These are phyloP conservation scores for Kickxella alabastrina DNA, from an alignment of 192 early-diverging fungal species.

Conservation along the genomic window DNA sequence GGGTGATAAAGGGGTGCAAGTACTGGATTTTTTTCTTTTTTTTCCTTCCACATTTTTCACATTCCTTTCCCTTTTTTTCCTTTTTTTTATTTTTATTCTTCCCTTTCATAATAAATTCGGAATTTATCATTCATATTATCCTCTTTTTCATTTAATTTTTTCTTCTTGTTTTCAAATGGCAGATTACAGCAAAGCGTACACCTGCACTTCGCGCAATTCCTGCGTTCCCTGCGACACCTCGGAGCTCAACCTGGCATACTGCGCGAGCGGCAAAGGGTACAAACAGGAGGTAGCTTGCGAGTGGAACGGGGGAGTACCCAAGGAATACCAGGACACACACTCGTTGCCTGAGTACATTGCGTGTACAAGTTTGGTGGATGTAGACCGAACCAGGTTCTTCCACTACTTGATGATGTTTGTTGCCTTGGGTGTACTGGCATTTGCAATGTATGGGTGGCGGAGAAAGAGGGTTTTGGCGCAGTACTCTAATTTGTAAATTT, in stretches of 20 bases:
- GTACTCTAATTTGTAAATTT: background rate
- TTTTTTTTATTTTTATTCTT: background rate
- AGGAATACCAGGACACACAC: slow-evolving; percentile 29
- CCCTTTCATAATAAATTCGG: background rate
- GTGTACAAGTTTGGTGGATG: slow-evolving; percentile 8
- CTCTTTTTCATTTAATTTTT: background rate
- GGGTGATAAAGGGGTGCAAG: no score
- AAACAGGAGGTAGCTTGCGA: slow-evolving; percentile 37
- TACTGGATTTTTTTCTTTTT: no score
- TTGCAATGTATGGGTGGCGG: slow-evolving; percentile 36
- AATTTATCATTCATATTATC: background rate
- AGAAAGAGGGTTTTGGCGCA: slow-evolving; percentile 3
- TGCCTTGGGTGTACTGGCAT: slow-evolving; percentile 19
- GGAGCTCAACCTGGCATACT: slow-evolving; percentile 9
- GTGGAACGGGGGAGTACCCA: slow-evolving; percentile 26
- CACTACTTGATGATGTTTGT: slow-evolving; percentile 33
- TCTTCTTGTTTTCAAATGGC: background rate
- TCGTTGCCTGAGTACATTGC: slow-evolving; percentile 15
- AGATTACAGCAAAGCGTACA: slow-evolving; percentile 18
- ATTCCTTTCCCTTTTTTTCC: no score
- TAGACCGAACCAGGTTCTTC: slow-evolving; percentile 17
- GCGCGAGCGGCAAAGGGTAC: slow-evolving; percentile 14
- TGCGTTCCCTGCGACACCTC: slow-evolving; percentile 5
- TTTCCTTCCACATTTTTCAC: no score
- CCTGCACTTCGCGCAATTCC: slow-evolving; percentile 3